Evolutionary conservation across 495 filamentous ascomycete genomes (phyloP), one percentile per base, ranked within the genome.

Genomic region (Xylaria scruposa): DNA sequence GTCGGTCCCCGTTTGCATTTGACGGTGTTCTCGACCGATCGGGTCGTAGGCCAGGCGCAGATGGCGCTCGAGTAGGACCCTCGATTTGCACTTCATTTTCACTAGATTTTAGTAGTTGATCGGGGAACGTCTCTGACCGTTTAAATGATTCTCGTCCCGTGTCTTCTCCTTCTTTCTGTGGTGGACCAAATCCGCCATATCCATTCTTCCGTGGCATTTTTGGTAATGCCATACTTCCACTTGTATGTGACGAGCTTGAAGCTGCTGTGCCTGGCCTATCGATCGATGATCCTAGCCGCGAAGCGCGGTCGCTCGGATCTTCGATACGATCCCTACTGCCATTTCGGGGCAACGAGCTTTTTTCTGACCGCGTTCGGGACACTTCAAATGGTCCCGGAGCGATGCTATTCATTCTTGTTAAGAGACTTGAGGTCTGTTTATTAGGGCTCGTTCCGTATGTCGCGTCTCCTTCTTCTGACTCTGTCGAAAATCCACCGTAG

Each of bases 311-410:
- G 29, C 73, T 75, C 29, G 64, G 72, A 24, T 78, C 79, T 24
- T 67, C 67, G 42, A 53, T 42, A 9, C 71, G 60, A 56, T 74
- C 73, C 53, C 72, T 73, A 61, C 74, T 79, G 42, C 67, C 68
- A 44, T 61, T 74, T 5, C 71, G 72, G 0, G 78, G 51, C 42
- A 79, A 75, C 19, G 77, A 56, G 33, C 75, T 77, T n/a, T 69
- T 71, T 46, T 60, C 73, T 17, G 75, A 75, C 62, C 70, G 72
- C 24, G 33, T 60, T 62, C 76, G 74, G 59, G 78, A 81, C 17
- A 84, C 73, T 73, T 88, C 88, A 74, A 93, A 92, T 7, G 91
- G 91, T 0, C 90, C 90, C 24, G 90, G 90, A 19, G 87, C 85
- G 78, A 93, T 90, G 36, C 81, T 85, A 72, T 92, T 86, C 86